Evolutionary conservation across 73 alveolate genomes (phyloP).

Genomic region (Paramecium octaurelia): DNA sequence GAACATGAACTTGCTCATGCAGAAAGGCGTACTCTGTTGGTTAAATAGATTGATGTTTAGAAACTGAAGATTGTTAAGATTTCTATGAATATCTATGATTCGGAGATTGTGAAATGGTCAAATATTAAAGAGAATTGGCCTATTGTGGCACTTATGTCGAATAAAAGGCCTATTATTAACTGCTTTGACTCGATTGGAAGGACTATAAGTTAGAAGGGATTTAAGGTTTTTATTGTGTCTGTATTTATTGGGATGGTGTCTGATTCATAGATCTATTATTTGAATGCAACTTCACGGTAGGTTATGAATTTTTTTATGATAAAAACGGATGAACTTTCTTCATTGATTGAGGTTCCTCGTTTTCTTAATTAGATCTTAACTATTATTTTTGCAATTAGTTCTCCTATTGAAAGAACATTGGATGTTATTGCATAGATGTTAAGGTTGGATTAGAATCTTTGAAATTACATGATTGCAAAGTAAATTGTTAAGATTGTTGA

Average conservation of each 20-base stretch:
- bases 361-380: background rate
- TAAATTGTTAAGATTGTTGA: background rate
- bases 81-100: conserved; percentile 42
- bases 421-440: background rate
- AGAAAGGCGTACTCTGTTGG: background rate
- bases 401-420: background rate
- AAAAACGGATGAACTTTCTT: background rate
- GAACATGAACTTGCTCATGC: conserved; percentile 38
- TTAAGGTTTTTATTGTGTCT: background rate
- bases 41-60: background rate
- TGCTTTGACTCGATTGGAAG: background rate
- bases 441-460: background rate
- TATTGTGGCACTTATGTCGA: background rate
- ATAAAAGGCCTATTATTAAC: background rate
- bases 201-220: background rate
- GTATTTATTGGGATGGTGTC: background rate
- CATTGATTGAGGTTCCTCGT: conserved; percentile 14
- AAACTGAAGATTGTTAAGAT: background rate
- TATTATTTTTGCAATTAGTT: background rate
- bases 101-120: conserved; percentile 31
- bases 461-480: background rate
- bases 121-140: conserved; percentile 22
- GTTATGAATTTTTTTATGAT: background rate
- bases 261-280: background rate
- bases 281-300: background rate